These are phyloP conservation scores for Claviceps maximensis DNA, from an alignment of 2,329 filamentous ascomycete genomes.

Conservation along the genomic window DNA sequence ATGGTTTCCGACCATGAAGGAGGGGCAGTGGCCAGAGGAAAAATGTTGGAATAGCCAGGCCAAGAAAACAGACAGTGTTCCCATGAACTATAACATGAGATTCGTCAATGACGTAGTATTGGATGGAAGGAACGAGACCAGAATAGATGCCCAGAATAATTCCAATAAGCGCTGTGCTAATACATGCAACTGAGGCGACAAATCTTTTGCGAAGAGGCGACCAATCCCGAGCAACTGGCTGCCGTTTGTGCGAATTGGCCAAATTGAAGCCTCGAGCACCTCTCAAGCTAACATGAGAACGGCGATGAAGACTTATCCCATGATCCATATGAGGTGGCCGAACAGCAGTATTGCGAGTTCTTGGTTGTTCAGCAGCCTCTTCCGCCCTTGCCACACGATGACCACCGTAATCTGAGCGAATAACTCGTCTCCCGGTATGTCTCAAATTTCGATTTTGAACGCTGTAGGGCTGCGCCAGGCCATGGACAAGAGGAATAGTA, in stretches of 20 bases:
- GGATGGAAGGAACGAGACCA: constrained; percentile 65
- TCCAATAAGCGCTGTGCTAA: constrained; percentile 60
- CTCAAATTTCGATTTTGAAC: not conserved
- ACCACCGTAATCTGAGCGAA: not conserved
- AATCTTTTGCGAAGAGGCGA: constrained; percentile 52
- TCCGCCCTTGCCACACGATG: constrained; percentile 7
- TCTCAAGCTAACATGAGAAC: constrained; percentile 40
- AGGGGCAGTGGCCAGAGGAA: constrained; percentile 62
- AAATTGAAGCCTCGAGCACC: constrained; percentile 38
- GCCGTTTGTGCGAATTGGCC: constrained; percentile 40
- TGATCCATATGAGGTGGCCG: constrained; percentile 16
- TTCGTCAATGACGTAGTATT: constrained; percentile 61
- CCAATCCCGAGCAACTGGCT: constrained; percentile 63
- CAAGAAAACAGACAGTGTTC: constrained; percentile 60
- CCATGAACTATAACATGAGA: constrained; percentile 56
- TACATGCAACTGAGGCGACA: constrained; percentile 54
- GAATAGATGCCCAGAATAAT: constrained; percentile 63
- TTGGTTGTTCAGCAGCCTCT: constrained; percentile 12
- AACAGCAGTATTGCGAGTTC: constrained; percentile 13
- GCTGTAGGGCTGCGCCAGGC: not conserved
- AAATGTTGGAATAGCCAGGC: constrained; percentile 56
- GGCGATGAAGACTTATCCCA: constrained; percentile 32
- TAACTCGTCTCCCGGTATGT: not conserved
- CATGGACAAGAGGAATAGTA: not conserved
- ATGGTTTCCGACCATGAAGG: constrained; percentile 65